A percentile compares a stretch with the other conserved stretches of the same genome.
phyloP scores from a whole-genome alignment of 2,329 filamentous ascomycete genomes.

The Fusarium camptoceras region DNA sequence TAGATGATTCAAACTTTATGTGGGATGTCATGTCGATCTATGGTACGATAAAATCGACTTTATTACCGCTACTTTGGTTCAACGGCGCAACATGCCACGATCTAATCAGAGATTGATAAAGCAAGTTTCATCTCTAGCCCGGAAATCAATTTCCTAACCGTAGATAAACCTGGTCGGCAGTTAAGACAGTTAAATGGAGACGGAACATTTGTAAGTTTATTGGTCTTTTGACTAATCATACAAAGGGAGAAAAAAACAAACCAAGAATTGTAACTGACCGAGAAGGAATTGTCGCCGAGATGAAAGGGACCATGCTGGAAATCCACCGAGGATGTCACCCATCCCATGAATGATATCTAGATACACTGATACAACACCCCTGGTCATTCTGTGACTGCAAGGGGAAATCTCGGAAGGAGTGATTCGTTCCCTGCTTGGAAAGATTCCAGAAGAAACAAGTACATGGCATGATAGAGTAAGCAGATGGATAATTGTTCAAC shows the following conservation, averaged over 20 bases:
- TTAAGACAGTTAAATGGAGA: constrained; percentile 4
- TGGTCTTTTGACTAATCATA: not conserved
- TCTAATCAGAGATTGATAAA: constrained; percentile 26
- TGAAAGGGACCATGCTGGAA: constrained; percentile 21
- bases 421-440: constrained; percentile 12
- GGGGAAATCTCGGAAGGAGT: not conserved
- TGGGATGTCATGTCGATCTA: not conserved
- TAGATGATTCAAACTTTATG: not conserved
- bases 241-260: not conserved
- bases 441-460: constrained; percentile 18
- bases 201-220: constrained; percentile 1
- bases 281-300: constrained; percentile 20
- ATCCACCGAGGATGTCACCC: not conserved
- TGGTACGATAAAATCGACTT: not conserved
- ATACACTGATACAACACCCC: constrained; percentile 2
- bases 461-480: not conserved
- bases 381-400: not conserved
- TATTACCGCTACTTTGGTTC: not conserved
- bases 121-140: constrained; percentile 14
- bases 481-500: not conserved
- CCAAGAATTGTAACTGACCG: constrained; percentile 3
- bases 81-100: not conserved
- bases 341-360: constrained; percentile 5
- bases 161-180: constrained; percentile 10
- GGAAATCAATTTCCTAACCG: constrained; percentile 18